phyloP scores from a whole-genome alignment of 768 basidiomycete species.

The Hericium rajendrae region DNA sequence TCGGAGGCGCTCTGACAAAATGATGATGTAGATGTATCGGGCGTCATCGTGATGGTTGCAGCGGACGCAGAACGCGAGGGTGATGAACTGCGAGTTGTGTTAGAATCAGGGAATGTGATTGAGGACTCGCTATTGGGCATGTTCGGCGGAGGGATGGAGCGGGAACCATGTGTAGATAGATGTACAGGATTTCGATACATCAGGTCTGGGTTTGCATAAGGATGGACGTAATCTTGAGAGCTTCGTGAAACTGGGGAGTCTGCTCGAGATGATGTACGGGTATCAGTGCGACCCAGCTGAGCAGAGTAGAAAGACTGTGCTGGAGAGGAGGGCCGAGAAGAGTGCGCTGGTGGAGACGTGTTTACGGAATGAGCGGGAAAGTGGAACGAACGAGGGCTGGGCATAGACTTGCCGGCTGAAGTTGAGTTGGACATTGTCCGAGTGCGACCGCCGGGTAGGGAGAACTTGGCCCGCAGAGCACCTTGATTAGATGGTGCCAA shows the following conservation, averaged over 20 bases:
- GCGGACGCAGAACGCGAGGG: constrained; percentile 20
- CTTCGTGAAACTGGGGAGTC: constrained; percentile 9
- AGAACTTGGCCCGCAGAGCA: constrained; percentile 33
- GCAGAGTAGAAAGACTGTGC: constrained; percentile 9
- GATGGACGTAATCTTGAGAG: constrained; percentile 39
- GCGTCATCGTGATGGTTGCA: constrained; percentile 16
- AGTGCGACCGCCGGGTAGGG: constrained; percentile 29
- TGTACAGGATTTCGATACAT: constrained; percentile 19
- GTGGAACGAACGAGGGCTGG: constrained; percentile 5
- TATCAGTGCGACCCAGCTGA: constrained; percentile 9
- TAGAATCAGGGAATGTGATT: constrained; percentile 21
- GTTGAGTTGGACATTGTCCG: constrained; percentile 19
- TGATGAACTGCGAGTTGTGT: constrained; percentile 21
- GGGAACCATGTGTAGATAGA: constrained; percentile 23
- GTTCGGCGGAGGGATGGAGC: constrained; percentile 13
- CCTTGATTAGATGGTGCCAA: constrained; percentile 28
- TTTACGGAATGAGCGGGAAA: neutral
- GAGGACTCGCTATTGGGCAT: constrained; percentile 9
- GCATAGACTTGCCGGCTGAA: constrained; percentile 4
- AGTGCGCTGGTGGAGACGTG: neutral
- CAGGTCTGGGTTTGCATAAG: constrained; percentile 75
- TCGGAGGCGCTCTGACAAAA: constrained; percentile 8
- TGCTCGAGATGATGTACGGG: constrained; percentile 14
- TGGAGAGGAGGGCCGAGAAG: constrained; percentile 9
- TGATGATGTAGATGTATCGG: constrained; percentile 12